Conservation (phyloP, 192 early-diverging fungal genomes). For the Phlyctochytrium arcticum region DNA sequence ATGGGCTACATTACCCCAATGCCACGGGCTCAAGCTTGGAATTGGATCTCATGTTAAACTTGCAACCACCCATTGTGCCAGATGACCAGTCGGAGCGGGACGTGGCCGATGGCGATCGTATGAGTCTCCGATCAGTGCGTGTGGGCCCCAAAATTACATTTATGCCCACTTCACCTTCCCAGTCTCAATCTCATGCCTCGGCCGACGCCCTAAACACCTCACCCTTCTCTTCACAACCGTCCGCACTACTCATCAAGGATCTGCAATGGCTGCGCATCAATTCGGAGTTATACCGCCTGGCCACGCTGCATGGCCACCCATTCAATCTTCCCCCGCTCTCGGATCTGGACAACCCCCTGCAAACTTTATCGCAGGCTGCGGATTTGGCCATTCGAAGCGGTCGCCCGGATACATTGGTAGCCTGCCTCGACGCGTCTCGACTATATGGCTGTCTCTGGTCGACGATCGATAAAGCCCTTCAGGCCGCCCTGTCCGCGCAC, state of each 20-base stretch:
- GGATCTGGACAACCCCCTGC: constrained; percentile 8
- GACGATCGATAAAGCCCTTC: constrained; percentile 4
- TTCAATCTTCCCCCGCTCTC: constrained; percentile 16
- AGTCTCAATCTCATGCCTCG: too few relatives aligned
- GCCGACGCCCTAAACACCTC: neutral
- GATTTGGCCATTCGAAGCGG: constrained; percentile 13
- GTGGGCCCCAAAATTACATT: neutral
- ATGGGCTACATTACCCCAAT: constrained; percentile 17
- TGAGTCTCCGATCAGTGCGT: neutral
- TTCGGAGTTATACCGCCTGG: constrained; percentile 10
- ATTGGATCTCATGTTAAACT: too few relatives aligned
- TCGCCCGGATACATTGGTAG: constrained; percentile 3
- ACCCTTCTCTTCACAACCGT: too few relatives aligned
- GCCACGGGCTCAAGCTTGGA: too few relatives aligned
- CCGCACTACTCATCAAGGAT: constrained; percentile 11
- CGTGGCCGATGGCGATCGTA: constrained; percentile 6
- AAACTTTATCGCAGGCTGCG: neutral
- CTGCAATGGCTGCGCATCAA: constrained; percentile 15
- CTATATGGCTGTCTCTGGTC: constrained; percentile 12
- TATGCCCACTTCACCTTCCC: neutral
- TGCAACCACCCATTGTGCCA: neutral
- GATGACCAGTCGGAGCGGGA: constrained; percentile 24
- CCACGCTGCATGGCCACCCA: constrained; percentile 15
- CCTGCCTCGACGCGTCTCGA: constrained; percentile 15
- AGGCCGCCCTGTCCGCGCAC: constrained; percentile 8